These are phyloP conservation scores for Beauveria pseudobassiana DNA, from an alignment of 2,329 filamentous ascomycete species.

Conservation along the genomic window DNA sequence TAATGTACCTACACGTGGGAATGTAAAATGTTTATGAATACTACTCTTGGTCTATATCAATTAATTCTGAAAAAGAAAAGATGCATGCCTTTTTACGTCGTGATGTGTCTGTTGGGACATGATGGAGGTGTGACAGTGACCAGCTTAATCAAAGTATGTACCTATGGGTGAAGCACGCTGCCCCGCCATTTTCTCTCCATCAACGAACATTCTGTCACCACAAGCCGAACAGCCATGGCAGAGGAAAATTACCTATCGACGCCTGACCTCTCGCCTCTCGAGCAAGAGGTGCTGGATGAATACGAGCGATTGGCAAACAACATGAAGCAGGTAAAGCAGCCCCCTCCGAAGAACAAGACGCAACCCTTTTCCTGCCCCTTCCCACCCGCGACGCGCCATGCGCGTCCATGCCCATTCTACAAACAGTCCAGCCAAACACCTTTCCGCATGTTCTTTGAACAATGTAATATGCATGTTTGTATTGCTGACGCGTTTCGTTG, in stretches of 20 bases:
- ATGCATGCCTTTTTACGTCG: not conserved
- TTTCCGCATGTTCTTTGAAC: no score
- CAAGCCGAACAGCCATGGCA: not conserved
- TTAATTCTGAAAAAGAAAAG: not conserved
- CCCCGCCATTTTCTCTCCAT: constrained; percentile 2
- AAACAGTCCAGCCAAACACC: no score
- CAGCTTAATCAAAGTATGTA: not conserved
- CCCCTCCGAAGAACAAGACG: no score
- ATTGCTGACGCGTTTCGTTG: no score
- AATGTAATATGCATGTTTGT: no score
- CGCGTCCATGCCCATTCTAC: not conserved
- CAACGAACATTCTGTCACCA: not conserved
- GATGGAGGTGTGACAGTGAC: not conserved
- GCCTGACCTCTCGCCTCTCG: constrained; percentile 64
- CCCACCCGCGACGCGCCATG: not conserved
- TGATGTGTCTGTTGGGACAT: not conserved
- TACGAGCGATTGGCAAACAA: constrained; percentile 83
- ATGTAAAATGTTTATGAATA: constrained; percentile 4
- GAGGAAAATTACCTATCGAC: constrained; percentile 28
- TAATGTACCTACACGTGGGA: constrained; percentile 12
- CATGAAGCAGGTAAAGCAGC: constrained; percentile 66
- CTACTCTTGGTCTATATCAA: not conserved
- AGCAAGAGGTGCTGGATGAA: constrained; percentile 92
- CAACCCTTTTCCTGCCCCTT: no score
- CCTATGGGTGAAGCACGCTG: not conserved